Evolutionary conservation across 1,284 basidiomycete genomes (phyloP).

Genomic region (Cutaneotrichosporon dermatis): DNA sequence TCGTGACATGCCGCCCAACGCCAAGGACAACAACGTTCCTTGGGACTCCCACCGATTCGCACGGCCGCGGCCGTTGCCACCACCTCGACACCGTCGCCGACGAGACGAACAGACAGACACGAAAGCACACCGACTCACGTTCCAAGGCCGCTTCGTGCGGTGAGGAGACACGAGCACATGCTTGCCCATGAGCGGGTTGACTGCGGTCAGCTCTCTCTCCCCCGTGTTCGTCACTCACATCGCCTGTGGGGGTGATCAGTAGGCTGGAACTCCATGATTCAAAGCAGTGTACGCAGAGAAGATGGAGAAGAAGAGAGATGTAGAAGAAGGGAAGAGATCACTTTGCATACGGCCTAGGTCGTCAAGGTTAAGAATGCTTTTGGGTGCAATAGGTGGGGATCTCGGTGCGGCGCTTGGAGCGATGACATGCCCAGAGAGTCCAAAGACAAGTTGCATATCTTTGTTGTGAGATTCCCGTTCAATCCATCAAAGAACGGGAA

Average conservation of each 20-base stretch:
- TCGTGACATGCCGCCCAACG: too few species aligned
- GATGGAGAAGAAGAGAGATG: not conserved
- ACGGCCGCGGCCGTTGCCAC: not conserved
- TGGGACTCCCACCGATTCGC: too few species aligned
- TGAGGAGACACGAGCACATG: conserved; percentile 80
- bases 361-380: too few species aligned
- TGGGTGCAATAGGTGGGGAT: too few species aligned
- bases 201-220: conserved; percentile 17
- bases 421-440: not conserved
- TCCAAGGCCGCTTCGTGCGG: conserved; percentile 52
- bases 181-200: conserved; percentile 48
- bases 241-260: conserved; percentile 45
- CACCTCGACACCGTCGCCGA: too few species aligned
- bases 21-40: too few species aligned
- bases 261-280: conserved; percentile 32
- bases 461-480: conserved; percentile 2
- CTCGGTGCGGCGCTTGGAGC: not conserved
- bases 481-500: too few species aligned
- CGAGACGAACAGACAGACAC: not conserved
- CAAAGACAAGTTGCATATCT: too few species aligned
- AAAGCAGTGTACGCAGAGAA: not conserved
- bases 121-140: conserved; percentile 22
- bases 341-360: too few species aligned
- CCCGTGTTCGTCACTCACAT: conserved; percentile 21
- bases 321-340: not conserved